These are phyloP conservation scores for Rhizopogon vinicolor DNA, from an alignment of 768 basidiomycete genomes.

Conservation along the genomic window DNA sequence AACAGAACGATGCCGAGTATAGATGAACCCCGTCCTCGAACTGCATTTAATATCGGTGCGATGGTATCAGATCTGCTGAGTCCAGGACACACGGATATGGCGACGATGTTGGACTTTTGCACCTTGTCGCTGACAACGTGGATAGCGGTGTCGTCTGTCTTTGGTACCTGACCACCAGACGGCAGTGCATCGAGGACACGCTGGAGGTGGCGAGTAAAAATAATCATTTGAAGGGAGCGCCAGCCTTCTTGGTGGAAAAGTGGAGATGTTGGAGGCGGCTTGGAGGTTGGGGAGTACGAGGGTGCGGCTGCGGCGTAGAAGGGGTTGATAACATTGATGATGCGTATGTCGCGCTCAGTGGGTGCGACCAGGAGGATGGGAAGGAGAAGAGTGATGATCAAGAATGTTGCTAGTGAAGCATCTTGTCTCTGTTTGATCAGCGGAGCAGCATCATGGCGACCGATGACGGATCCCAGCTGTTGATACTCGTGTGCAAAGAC, in stretches of 20 bases:
- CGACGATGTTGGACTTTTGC: constrained; percentile 71
- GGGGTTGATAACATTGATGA: constrained; percentile 82
- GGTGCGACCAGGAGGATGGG: constrained; percentile 80
- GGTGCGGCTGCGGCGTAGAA: constrained; percentile 81
- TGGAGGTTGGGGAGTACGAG: constrained; percentile 27
- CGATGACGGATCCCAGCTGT: constrained; percentile 50
- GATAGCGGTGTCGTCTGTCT: constrained; percentile 26
- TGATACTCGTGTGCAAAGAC: constrained; percentile 76
- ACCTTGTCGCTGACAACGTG: constrained; percentile 35
- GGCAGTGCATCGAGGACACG: constrained; percentile 81
- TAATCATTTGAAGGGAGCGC: constrained; percentile 55
- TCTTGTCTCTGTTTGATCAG: constrained; percentile 39
- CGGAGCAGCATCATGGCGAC: constrained; percentile 19
- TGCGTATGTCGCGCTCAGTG: constrained; percentile 85
- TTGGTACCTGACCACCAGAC: constrained; percentile 47
- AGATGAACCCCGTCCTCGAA: constrained; percentile 29
- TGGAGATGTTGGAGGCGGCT: constrained; percentile 20
- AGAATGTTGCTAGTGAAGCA: constrained; percentile 65
- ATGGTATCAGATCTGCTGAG: constrained; percentile 69
- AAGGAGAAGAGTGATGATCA: constrained; percentile 73
- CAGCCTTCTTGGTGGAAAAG: constrained; percentile 58
- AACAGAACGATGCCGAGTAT: constrained; percentile 46
- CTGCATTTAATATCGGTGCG: constrained; percentile 34
- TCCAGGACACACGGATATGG: constrained; percentile 72
- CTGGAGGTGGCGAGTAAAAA: constrained; percentile 78